Percentiles rank a stretch among this genome's conserved stretches.
Conservation (phyloP, 1,284 basidiomycete genomes). For the Papiliotrema terrestris region DNA sequence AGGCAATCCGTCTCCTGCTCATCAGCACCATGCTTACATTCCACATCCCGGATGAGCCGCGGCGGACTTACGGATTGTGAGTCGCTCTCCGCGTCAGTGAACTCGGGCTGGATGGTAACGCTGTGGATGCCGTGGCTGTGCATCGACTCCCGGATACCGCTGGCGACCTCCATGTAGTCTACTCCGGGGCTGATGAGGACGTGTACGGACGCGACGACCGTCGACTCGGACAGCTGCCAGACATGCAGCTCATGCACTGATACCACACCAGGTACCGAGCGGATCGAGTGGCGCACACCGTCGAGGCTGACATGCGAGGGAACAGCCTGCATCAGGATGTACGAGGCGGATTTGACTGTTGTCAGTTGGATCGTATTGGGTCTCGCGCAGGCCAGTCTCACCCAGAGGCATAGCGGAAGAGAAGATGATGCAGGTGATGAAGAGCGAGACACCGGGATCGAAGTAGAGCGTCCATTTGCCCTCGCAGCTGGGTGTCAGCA, state of each 20-base stretch:
- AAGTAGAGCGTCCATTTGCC: slow-evolving; percentile 71
- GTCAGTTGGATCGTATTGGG: not conserved
- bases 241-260: slow-evolving; percentile 94
- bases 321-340: slow-evolving; percentile 95
- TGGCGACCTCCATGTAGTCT: slow-evolving; percentile 89
- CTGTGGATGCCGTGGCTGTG: slow-evolving; percentile 93
- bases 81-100: slow-evolving; percentile 9
- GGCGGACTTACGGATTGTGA: slow-evolving; percentile 10
- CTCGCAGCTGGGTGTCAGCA: slow-evolving; percentile 25
- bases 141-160: slow-evolving; percentile 73
- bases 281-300: slow-evolving; percentile 73
- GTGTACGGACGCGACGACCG: slow-evolving; percentile 93
- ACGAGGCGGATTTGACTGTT: slow-evolving; percentile 84
- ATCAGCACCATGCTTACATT: not conserved
- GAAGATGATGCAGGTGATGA: slow-evolving; percentile 97
- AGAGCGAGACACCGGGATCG: slow-evolving; percentile 88
- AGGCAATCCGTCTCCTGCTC: slow-evolving; percentile 38
- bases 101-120: slow-evolving; percentile 68
- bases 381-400: slow-evolving; percentile 48
- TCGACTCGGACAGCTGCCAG: slow-evolving; percentile 87
- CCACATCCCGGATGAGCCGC: slow-evolving; percentile 10
- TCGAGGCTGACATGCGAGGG: slow-evolving; percentile 86
- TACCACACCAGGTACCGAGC: slow-evolving; percentile 77
- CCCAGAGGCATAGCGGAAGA: slow-evolving; percentile 89
- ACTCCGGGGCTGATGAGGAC: slow-evolving; percentile 71